Conservation (phyloP, 192 early-diverging fungal species). For the Coemansia sp. region DNA sequence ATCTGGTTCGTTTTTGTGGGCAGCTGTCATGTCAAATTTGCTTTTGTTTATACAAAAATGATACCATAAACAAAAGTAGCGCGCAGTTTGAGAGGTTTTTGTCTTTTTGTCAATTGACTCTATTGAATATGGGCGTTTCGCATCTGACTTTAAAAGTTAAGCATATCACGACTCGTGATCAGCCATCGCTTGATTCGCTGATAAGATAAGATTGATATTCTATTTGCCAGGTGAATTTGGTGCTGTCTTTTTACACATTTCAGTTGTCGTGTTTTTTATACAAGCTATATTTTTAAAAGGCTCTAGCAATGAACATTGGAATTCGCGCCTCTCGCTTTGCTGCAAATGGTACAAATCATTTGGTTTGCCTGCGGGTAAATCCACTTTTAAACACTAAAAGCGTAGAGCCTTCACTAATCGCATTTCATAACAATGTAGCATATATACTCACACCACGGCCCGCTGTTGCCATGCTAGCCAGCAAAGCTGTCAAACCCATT, state of each 20-base stretch:
- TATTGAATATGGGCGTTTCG: not conserved
- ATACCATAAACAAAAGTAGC: not conserved
- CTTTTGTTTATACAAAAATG: not conserved
- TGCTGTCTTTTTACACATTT: not conserved
- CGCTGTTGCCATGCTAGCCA: not conserved
- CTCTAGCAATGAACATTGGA: conserved; percentile 19
- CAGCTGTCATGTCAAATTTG: conserved; percentile 6
- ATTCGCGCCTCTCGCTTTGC: conserved; percentile 19
- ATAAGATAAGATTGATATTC: conserved; percentile 3
- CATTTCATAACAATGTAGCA: not conserved
- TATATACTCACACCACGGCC: not conserved
- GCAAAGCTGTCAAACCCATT: not conserved
- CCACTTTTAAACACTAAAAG: not conserved
- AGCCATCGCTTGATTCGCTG: conserved; percentile 1
- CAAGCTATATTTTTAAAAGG: not conserved
- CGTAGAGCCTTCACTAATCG: not conserved
- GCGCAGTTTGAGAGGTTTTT: not conserved
- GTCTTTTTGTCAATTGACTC: not conserved
- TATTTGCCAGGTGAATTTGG: not conserved
- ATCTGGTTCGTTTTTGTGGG: not conserved
- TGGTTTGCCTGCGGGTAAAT: not conserved
- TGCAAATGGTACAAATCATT: conserved; percentile 20
- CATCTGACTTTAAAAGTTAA: no score
- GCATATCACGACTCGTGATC: not conserved
- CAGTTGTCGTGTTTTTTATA: not conserved